Percentiles rank a stretch among this genome's conserved stretches.
Conservation (phyloP, 768 basidiomycete genomes). For the Leccinum obscurum region DNA sequence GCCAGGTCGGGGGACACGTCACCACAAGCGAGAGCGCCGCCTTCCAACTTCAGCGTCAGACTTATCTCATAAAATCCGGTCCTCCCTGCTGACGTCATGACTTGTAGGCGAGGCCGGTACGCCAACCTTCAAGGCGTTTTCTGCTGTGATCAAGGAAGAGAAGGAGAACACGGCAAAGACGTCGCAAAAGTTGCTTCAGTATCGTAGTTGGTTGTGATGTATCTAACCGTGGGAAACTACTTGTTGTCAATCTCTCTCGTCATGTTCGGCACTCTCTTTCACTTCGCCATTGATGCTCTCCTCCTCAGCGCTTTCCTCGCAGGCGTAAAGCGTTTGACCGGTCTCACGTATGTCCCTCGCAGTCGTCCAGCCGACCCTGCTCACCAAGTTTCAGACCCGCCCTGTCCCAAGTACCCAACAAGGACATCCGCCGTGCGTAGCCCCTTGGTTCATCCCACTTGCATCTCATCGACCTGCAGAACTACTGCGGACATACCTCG, state of each 20-base stretch:
- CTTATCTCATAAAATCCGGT: slow-evolving; percentile 9
- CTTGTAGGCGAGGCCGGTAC: slow-evolving; percentile 56
- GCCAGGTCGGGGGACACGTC: slow-evolving; percentile 71
- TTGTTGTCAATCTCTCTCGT: not conserved
- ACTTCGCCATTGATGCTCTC: slow-evolving; percentile 74
- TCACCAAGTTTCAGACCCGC: slow-evolving; percentile 53
- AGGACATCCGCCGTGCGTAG: slow-evolving; percentile 80
- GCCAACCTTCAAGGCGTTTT: slow-evolving; percentile 71
- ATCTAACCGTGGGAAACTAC: slow-evolving; percentile 20
- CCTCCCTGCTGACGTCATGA: slow-evolving; percentile 13
- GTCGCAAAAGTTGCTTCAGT: slow-evolving; percentile 34
- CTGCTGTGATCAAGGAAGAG: slow-evolving; percentile 73
- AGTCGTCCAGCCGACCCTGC: not conserved
- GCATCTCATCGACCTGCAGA: slow-evolving; percentile 42
- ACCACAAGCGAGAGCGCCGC: slow-evolving; percentile 80
- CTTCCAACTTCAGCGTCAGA: slow-evolving; percentile 70
- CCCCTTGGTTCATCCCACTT: not conserved
- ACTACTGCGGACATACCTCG: slow-evolving; percentile 73
- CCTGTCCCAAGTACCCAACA: slow-evolving; percentile 77
- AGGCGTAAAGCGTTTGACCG: slow-evolving; percentile 81
- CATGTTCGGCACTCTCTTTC: slow-evolving; percentile 46
- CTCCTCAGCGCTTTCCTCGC: slow-evolving; percentile 81
- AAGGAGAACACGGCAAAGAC: slow-evolving; percentile 57
- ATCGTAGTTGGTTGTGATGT: slow-evolving; percentile 24
- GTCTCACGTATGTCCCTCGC: slow-evolving; percentile 66